These are phyloP conservation scores for Nepenthes mirabilis DNA, from an alignment of 148 eudicot genomes.

Conservation along the genomic window DNA sequence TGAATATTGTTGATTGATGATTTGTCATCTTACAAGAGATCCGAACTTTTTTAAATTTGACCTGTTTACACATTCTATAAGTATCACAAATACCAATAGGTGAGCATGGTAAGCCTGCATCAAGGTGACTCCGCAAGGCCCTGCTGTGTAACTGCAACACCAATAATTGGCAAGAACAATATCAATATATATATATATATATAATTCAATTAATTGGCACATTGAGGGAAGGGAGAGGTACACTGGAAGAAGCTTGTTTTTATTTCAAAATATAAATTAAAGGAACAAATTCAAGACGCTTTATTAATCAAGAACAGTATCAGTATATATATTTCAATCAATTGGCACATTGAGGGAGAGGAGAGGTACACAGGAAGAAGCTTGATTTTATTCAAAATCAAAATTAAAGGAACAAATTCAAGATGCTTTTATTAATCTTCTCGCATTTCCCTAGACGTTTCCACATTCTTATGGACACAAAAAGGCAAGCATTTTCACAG, in stretches of 20 bases:
- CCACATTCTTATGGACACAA: not conserved
- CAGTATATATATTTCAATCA: not conserved
- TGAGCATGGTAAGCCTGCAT: constrained; percentile 13
- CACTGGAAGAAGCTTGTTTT: not conserved
- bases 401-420: not conserved
- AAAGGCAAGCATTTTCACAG: not conserved
- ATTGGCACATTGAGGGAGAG: not conserved
- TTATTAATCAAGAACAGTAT: too few species aligned
- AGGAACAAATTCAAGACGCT: not conserved
- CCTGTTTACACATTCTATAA: constrained; percentile 22
- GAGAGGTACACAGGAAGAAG: not conserved
- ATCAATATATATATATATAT: not conserved
- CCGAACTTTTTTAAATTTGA: constrained; percentile 23
- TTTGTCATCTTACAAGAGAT: constrained; percentile 15
- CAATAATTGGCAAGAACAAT: not conserved
- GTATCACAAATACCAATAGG: constrained; percentile 8
- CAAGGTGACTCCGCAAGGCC: constrained; percentile 18
- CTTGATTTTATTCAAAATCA: not conserved
- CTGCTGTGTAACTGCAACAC: constrained; percentile 34
- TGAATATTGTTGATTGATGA: constrained; percentile 19
- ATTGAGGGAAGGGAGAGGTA: not conserved
- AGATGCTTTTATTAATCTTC: too few species aligned
- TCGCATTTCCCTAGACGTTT: not conserved
- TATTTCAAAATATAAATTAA: not conserved
- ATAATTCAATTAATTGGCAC: not conserved